These are phyloP conservation scores for Pseudogymnoascus sp. DNA, from an alignment of 2,329 filamentous ascomycete genomes.

Conservation along the genomic window DNA sequence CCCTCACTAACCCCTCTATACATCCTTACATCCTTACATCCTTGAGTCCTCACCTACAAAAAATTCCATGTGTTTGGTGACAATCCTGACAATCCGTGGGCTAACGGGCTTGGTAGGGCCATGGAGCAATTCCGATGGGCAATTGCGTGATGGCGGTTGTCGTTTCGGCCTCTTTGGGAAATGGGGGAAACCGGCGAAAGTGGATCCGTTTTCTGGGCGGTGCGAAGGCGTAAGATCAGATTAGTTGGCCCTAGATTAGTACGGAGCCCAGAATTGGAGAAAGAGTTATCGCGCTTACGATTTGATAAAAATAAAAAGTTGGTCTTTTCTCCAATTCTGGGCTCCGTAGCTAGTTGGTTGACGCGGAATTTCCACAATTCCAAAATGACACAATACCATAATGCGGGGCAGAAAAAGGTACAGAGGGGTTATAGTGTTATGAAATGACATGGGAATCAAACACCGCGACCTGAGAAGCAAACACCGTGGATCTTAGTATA, in stretches of 20 bases:
- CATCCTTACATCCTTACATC: background rate
- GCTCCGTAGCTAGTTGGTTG: background rate
- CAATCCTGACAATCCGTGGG: background rate
- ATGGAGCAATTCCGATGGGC: background rate
- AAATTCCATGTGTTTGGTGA: background rate
- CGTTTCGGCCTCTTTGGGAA: background rate
- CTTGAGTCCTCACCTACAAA: background rate
- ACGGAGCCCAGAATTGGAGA: background rate
- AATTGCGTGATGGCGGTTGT: background rate
- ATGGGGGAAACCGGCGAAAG: background rate
- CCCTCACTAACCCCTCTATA: background rate
- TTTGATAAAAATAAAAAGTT: too few species aligned
- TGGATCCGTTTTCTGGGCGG: background rate
- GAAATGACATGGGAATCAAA: background rate
- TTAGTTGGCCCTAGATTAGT: background rate
- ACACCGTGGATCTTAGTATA: background rate
- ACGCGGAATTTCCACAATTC: background rate
- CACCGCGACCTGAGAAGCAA: background rate
- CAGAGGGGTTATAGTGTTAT: too few species aligned
- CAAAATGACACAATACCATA: background rate
- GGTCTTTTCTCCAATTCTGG: background rate
- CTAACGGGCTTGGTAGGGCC: background rate
- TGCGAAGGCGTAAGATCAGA: background rate
- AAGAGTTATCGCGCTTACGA: too few species aligned
- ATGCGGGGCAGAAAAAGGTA: background rate